Evolutionary conservation across 2,329 filamentous ascomycete species (phyloP), one percentile per base, ranked within the genome.

Genomic region (Coniochaeta prunicola): DNA sequence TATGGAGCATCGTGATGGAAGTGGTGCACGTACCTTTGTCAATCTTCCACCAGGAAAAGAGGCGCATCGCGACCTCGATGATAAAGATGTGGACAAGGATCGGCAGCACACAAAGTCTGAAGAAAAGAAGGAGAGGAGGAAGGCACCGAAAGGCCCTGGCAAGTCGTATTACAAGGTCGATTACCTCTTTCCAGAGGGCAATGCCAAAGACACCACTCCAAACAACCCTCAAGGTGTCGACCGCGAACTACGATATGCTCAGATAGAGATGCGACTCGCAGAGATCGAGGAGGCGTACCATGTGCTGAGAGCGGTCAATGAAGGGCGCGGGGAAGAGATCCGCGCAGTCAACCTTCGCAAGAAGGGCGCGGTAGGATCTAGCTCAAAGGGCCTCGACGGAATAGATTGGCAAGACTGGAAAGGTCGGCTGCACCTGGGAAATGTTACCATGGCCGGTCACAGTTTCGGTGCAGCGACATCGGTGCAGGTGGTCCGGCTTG

Each of bases 391-490:
- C 0, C 73, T 88, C 0, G 72, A 78, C 3, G 83, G 82, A 0
- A 67, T 81, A 36, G 63, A 76, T 57, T 89, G 85, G 85, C 62
- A 68, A 0, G 69, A 73, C 10, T 89, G 85, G 86, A 76, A 77
- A 59, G 73, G 74, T 2, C 73, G 81, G 2, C 80, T 89, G 60
- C 77, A 82, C 58, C 70, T 83, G 4, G 71, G 80, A 30, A 77
- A 82, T 55, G 80, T 86, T 19, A 88, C 84, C 1, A 76, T 82
- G 60, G 81, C 86, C 64, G 85, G 86, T 0, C 86, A 89, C 66
- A 87, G 83, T 1, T 89, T 89, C 63, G 86, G 86, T 19, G 85
- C 84, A 2, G 85, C 85, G 9, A 87, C 85, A 0, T 78, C 81
- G 0, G 77, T 86, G 1, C 84, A 88, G 65, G 76, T 85, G 5